Conservation (phyloP, 768 basidiomycete species). For the Agaricus blazei region DNA sequence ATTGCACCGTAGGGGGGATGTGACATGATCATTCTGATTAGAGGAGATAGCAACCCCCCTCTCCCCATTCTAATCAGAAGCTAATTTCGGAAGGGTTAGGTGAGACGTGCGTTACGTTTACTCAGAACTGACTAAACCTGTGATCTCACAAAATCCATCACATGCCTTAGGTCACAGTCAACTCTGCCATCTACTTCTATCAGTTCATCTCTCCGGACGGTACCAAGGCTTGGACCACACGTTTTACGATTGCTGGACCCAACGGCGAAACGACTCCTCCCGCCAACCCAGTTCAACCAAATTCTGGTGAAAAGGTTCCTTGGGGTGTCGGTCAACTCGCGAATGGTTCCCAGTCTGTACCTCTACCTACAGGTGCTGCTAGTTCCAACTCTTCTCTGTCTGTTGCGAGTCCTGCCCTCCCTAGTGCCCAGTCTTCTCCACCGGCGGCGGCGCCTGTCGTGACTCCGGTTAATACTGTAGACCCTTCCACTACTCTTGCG, state of each 20-base stretch:
- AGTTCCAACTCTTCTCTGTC: constrained; percentile 7
- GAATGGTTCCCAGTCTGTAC: constrained; percentile 33
- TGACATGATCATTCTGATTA: too few species aligned
- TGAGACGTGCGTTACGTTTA: constrained; percentile 35
- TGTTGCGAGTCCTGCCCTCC: neutral
- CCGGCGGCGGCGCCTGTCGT: constrained; percentile 1
- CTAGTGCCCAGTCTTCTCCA: neutral
- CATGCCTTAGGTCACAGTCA: constrained; percentile 45
- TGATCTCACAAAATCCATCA: neutral
- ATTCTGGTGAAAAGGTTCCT: constrained; percentile 45
- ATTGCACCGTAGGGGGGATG: too few species aligned
- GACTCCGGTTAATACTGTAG: neutral
- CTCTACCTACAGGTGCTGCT: constrained; percentile 27
- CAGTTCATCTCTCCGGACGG: constrained; percentile 54
- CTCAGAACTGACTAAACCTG: neutral
- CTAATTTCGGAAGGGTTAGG: too few species aligned
- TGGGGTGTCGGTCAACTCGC: constrained; percentile 65
- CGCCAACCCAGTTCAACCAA: constrained; percentile 47
- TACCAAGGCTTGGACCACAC: constrained; percentile 60
- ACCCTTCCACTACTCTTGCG: neutral
- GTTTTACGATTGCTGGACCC: constrained; percentile 65
- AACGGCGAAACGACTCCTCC: constrained; percentile 42
- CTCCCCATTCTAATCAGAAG: too few species aligned
- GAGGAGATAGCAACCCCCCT: too few species aligned
- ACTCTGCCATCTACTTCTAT: constrained; percentile 76